Evolutionary conservation across 768 basidiomycete genomes (phyloP).

Genomic region (Lentinula lateritia): DNA sequence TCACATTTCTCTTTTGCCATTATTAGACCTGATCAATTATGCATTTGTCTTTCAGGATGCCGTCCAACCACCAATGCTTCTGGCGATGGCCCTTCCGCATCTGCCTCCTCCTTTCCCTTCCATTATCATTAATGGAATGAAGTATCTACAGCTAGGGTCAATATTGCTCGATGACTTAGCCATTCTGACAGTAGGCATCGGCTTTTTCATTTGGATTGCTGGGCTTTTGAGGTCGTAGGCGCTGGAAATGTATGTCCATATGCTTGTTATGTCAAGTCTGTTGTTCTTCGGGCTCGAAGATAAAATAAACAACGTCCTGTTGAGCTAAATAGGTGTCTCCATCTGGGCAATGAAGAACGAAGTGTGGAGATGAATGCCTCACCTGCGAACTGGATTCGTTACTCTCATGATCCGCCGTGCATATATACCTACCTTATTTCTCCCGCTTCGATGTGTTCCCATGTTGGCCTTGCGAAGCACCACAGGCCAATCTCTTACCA

Average conservation of each 20-base stretch:
- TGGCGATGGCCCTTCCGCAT: constrained; percentile 56
- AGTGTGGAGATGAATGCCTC: not conserved
- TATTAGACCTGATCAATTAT: not conserved
- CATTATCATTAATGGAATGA: constrained; percentile 55
- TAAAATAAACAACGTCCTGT: not conserved
- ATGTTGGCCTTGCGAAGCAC: not conserved
- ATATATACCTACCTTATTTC: not conserved
- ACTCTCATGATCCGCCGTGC: not conserved
- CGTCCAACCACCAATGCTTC: constrained; percentile 51
- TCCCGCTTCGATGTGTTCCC: not conserved
- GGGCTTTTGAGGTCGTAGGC: constrained; percentile 30
- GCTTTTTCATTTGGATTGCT: constrained; percentile 53
- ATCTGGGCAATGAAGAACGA: not conserved
- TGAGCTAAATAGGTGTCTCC: not conserved
- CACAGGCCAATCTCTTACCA: too few species aligned
- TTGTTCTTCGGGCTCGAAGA: not conserved
- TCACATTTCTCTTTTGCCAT: not conserved
- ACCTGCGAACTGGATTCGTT: not conserved
- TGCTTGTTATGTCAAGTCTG: not conserved
- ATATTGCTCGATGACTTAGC: constrained; percentile 69
- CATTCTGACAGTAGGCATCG: constrained; percentile 64
- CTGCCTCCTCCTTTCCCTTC: constrained; percentile 62
- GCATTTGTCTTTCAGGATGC: constrained; percentile 37
- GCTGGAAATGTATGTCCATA: not conserved
- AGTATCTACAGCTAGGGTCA: constrained; percentile 65